phyloP scores from a whole-genome alignment of 805 yeast species.

The Tetrapisispora taiwanensis region DNA sequence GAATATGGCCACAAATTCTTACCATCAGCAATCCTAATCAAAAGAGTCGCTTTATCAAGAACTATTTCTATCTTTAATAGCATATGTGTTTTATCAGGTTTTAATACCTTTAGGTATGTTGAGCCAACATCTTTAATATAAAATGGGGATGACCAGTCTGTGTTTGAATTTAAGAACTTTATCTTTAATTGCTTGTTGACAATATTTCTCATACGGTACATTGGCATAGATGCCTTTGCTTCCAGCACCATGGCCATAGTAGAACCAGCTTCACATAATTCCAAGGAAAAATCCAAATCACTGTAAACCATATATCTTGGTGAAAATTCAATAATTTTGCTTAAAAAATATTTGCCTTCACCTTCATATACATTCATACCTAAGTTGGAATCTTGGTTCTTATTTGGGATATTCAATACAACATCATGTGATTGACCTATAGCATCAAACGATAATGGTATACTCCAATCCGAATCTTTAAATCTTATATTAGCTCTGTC shows the following conservation, averaged over 20 bases:
- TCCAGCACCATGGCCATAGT: constrained; percentile 38
- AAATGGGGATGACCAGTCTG: constrained; percentile 84
- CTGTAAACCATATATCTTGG: constrained; percentile 78
- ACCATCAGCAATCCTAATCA: constrained; percentile 64
- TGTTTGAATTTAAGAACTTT: constrained; percentile 45
- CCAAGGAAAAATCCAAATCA: constrained; percentile 43
- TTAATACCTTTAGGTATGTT: constrained; percentile 57
- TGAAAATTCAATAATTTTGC: constrained; percentile 67
- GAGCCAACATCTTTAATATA: constrained; percentile 77
- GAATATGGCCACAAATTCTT: constrained; percentile 85
- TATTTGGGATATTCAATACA: constrained; percentile 38
- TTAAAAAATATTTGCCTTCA: constrained; percentile 65
- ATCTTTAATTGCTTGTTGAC: constrained; percentile 51
- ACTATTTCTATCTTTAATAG: constrained; percentile 63
- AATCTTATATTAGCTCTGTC: constrained; percentile 59
- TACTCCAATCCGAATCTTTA: constrained; percentile 62
- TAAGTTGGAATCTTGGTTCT: constrained; percentile 53
- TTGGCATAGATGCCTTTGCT: constrained; percentile 41
- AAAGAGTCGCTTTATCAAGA: constrained; percentile 74
- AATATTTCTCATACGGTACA: constrained; percentile 48
- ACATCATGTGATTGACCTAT: constrained; percentile 70
- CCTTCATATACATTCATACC: constrained; percentile 78
- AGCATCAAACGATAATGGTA: constrained; percentile 75
- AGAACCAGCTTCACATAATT: constrained; percentile 60
- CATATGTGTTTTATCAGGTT: constrained; percentile 54